Conservation (phyloP, 1,284 basidiomycete species). For the Ganoderma lucidum region DNA sequence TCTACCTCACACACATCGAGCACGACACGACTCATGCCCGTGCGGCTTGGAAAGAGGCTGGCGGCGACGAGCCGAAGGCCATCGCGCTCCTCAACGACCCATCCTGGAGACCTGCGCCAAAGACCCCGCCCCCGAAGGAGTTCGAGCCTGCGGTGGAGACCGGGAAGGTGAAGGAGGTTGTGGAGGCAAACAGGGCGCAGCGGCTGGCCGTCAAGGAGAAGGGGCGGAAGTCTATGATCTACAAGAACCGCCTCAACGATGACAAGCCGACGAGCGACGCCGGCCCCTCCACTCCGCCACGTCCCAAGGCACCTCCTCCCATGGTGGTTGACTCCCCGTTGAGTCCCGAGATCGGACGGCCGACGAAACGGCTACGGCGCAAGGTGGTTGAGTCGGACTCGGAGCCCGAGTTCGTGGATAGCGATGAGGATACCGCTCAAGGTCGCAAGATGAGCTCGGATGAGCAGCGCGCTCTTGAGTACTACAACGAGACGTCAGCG, state of each 20-base stretch:
- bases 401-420: slow-evolving; percentile 53
- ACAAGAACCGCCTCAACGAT: slow-evolving; percentile 68
- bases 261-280: slow-evolving; percentile 30
- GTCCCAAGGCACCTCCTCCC: slow-evolving; percentile 31
- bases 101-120: slow-evolving; percentile 54
- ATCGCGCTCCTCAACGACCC: slow-evolving; percentile 64
- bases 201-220: slow-evolving; percentile 71
- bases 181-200: slow-evolving; percentile 71
- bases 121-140: slow-evolving; percentile 38
- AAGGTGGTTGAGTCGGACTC: slow-evolving; percentile 74
- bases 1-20: slow-evolving; percentile 66
- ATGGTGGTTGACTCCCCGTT: slow-evolving; percentile 27
- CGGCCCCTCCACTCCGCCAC: slow-evolving; percentile 29
- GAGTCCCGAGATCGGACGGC: slow-evolving; percentile 50
- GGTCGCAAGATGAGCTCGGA: slow-evolving; percentile 35
- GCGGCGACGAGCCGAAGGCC: slow-evolving; percentile 66
- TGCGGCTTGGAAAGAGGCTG: slow-evolving; percentile 70
- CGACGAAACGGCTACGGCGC: slow-evolving; percentile 62
- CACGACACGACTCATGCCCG: slow-evolving; percentile 54
- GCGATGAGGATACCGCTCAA: slow-evolving; percentile 43
- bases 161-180: slow-evolving; percentile 73
- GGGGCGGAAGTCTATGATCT: slow-evolving; percentile 80
- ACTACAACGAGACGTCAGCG: slow-evolving; percentile 82
- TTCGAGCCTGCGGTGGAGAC: slow-evolving; percentile 46
- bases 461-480: slow-evolving; percentile 71